Conservation (phyloP, 257 asterid genomes). For the Paulownia fortunei region DNA sequence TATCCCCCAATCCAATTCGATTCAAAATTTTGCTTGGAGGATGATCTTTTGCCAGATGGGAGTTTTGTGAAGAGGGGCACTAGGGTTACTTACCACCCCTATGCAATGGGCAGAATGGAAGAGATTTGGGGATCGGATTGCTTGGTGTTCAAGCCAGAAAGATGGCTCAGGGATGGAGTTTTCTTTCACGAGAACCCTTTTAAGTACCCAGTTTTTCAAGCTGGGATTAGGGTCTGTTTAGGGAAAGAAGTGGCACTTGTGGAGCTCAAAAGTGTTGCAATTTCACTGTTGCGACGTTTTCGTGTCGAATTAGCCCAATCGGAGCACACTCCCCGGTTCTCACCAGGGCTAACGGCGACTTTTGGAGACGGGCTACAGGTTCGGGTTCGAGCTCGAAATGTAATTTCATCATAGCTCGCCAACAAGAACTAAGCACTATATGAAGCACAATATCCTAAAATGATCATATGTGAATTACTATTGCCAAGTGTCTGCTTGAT, state of each 20-base stretch:
- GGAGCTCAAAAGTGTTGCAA: conserved; percentile 64
- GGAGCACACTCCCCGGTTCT: conserved; percentile 47
- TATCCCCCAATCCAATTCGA: conserved; percentile 62
- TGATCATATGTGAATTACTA: not conserved
- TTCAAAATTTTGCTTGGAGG: conserved; percentile 44
- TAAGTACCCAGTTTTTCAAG: conserved; percentile 61
- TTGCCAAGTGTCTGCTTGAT: not conserved
- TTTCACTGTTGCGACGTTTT: conserved; percentile 55
- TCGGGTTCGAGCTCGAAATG: conserved; percentile 35
- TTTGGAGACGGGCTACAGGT: conserved; percentile 65
- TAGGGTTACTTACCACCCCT: conserved; percentile 60
- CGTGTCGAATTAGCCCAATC: conserved; percentile 42
- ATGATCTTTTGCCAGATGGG: conserved; percentile 56
- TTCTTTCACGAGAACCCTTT: conserved; percentile 45
- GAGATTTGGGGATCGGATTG: conserved; percentile 64
- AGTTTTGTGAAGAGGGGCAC: conserved; percentile 45
- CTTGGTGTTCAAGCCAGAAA: conserved; percentile 54
- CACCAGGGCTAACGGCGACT: conserved; percentile 84
- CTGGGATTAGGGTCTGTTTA: conserved; percentile 63
- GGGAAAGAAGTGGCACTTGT: conserved; percentile 65
- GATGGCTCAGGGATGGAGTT: conserved; percentile 55
- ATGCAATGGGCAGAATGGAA: conserved; percentile 70
- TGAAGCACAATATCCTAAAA: not conserved
- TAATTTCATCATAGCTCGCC: not conserved
- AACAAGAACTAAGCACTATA: not conserved